Conservation (phyloP, 1,284 basidiomycete species). For the Malassezia vespertilionis region DNA sequence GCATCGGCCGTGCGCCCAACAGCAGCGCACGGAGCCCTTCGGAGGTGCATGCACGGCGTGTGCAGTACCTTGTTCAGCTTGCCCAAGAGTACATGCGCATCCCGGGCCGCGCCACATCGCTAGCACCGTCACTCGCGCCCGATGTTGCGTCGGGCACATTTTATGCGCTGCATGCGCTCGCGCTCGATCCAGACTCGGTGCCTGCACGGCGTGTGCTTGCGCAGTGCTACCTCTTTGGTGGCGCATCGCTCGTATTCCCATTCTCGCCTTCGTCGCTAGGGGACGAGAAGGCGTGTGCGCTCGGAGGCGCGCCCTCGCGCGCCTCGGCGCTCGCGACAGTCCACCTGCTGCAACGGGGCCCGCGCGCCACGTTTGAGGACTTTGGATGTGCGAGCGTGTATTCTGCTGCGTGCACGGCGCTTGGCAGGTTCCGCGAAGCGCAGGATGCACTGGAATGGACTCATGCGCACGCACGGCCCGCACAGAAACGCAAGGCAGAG, state of each 20-base stretch:
- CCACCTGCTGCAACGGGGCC: conserved; percentile 34
- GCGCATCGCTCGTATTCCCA: conserved; percentile 30
- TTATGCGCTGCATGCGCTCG: conserved; percentile 29
- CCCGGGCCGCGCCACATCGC: background rate
- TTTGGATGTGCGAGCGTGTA: conserved; percentile 31
- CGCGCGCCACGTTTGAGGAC: conserved; percentile 27
- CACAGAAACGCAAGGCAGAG: too few relatives aligned
- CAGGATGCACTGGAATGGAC: conserved; percentile 24
- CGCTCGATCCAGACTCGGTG: conserved; percentile 23
- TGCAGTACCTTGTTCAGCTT: conserved; percentile 2
- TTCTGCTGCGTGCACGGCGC: conserved; percentile 27
- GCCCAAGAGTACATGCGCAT: conserved; percentile 12
- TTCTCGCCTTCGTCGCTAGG: conserved; percentile 30
- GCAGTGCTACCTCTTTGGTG: conserved; percentile 31
- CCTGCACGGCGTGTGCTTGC: conserved; percentile 26
- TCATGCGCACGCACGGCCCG: conserved; percentile 2
- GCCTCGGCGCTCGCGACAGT: conserved; percentile 34
- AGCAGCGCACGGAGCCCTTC: background rate
- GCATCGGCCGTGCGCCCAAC: too few relatives aligned
- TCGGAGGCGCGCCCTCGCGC: conserved; percentile 17
- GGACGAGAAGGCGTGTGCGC: conserved; percentile 18
- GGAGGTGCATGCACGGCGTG: background rate
- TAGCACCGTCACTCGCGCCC: conserved; percentile 7
- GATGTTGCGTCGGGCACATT: conserved; percentile 30
- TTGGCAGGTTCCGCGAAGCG: conserved; percentile 30